Conservation (phyloP, 768 basidiomycete genomes). For the Chiua virens region DNA sequence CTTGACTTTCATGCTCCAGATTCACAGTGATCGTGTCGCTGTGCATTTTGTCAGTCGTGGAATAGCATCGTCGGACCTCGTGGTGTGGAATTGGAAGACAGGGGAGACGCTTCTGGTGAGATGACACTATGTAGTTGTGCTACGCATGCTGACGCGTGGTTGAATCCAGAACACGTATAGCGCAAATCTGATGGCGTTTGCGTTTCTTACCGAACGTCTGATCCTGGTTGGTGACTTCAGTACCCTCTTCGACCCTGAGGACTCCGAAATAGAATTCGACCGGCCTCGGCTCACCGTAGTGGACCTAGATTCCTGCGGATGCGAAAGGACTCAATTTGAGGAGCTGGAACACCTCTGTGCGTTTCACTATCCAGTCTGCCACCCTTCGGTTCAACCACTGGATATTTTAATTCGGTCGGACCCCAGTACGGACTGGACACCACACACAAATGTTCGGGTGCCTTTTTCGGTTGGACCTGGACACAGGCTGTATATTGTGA, state of each 20-base stretch:
- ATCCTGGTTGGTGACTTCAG: slow-evolving; percentile 36
- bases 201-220: slow-evolving; percentile 42
- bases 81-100: slow-evolving; percentile 70
- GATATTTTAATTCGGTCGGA: slow-evolving; percentile 51
- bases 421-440: slow-evolving; percentile 48
- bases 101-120: slow-evolving; percentile 51
- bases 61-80: slow-evolving; percentile 42
- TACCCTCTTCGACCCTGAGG: background rate
- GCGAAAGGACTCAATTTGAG: slow-evolving; percentile 28
- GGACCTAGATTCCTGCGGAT: slow-evolving; percentile 37
- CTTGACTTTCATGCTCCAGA: slow-evolving; percentile 51
- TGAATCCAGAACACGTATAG: slow-evolving; percentile 26
- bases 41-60: slow-evolving; percentile 43
- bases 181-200: slow-evolving; percentile 38
- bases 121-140: slow-evolving; percentile 1
- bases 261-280: slow-evolving; percentile 20
- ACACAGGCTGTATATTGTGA: slow-evolving; percentile 48
- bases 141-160: background rate
- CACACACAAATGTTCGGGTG: slow-evolving; percentile 32
- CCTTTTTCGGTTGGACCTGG: slow-evolving; percentile 47
- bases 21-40: slow-evolving; percentile 52
- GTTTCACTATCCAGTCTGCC: slow-evolving; percentile 44
- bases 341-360: slow-evolving; percentile 35
- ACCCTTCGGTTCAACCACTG: slow-evolving; percentile 25
- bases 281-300: slow-evolving; percentile 38